Evolutionary conservation across 345 rosid species (phyloP).

Genomic region (Adansonia digitata): DNA sequence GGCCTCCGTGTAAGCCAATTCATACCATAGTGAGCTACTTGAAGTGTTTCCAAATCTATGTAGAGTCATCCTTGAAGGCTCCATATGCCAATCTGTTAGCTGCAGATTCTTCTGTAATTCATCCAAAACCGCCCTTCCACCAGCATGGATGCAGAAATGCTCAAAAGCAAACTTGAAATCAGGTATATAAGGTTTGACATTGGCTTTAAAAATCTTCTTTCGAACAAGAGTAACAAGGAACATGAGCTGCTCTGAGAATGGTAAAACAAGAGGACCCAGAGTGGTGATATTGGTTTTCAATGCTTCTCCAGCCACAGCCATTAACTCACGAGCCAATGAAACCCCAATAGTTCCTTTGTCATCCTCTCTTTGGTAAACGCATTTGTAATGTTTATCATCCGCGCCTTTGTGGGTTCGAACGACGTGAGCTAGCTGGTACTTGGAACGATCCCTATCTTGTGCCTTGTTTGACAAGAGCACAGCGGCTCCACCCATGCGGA

Average conservation of each 20-base stretch:
- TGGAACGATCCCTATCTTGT: slow-evolving; percentile 47
- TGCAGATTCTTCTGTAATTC: slow-evolving; percentile 65
- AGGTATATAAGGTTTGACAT: slow-evolving; percentile 60
- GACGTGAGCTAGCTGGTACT: slow-evolving; percentile 64
- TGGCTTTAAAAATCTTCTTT: slow-evolving; percentile 44
- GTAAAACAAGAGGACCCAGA: slow-evolving; percentile 77
- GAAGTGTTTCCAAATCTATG: slow-evolving; percentile 91
- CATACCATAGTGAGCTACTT: slow-evolving; percentile 87
- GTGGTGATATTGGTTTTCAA: slow-evolving; percentile 74
- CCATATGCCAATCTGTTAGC: slow-evolving; percentile 50
- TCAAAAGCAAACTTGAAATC: slow-evolving; percentile 75
- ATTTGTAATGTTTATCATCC: slow-evolving; percentile 52
- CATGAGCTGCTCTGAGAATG: slow-evolving; percentile 53
- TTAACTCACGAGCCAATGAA: slow-evolving; percentile 66
- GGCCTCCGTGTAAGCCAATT: slow-evolving; percentile 73
- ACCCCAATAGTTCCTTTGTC: slow-evolving; percentile 60
- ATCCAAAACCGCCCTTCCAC: slow-evolving; percentile 77
- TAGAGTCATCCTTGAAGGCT: slow-evolving; percentile 84
- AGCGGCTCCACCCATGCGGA: slow-evolving; percentile 89
- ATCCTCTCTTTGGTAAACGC: slow-evolving; percentile 75
- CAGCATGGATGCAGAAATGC: slow-evolving; percentile 82
- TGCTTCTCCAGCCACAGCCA: slow-evolving; percentile 87
- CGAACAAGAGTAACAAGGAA: slow-evolving; percentile 42
- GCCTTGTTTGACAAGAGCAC: slow-evolving; percentile 60
- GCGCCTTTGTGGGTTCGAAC: slow-evolving; percentile 84